phyloP scores from a whole-genome alignment of 2,329 filamentous ascomycete genomes.

The Fusarium sp. region DNA sequence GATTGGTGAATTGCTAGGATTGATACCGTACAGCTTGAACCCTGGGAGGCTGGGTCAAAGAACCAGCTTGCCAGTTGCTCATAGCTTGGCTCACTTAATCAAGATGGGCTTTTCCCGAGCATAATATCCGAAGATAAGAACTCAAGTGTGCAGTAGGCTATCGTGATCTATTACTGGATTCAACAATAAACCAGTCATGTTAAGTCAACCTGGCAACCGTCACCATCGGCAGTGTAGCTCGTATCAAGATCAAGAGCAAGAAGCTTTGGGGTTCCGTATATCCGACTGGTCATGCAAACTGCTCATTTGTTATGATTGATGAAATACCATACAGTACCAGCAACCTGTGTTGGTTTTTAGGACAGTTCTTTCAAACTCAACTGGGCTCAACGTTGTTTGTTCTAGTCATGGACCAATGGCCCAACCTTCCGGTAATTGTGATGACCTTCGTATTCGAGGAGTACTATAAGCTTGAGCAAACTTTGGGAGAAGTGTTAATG shows the following conservation, averaged over 20 bases:
- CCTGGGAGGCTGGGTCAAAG: not conserved
- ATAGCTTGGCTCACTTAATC: not conserved
- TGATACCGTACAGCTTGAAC: constrained; percentile 19
- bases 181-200: not conserved
- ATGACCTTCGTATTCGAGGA: not conserved
- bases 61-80: constrained; percentile 1
- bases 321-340: constrained; percentile 8
- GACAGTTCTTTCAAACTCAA: constrained; percentile 26
- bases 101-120: not conserved
- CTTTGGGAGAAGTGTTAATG: not conserved
- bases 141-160: not conserved
- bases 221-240: not conserved
- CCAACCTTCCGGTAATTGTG: not conserved
- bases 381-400: constrained; percentile 9
- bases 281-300: constrained; percentile 1
- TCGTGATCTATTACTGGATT: not conserved
- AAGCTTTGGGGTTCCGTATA: constrained; percentile 4
- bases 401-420: not conserved
- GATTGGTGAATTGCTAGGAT: constrained; percentile 23
- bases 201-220: not conserved
- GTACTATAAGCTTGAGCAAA: constrained; percentile 6
- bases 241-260: not conserved
- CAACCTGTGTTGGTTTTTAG: constrained; percentile 1
- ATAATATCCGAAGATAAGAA: not conserved
- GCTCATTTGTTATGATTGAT: constrained; percentile 2